phyloP scores from a whole-genome alignment of 2,329 filamentous ascomycete genomes.

The Ophiostoma sp. region DNA sequence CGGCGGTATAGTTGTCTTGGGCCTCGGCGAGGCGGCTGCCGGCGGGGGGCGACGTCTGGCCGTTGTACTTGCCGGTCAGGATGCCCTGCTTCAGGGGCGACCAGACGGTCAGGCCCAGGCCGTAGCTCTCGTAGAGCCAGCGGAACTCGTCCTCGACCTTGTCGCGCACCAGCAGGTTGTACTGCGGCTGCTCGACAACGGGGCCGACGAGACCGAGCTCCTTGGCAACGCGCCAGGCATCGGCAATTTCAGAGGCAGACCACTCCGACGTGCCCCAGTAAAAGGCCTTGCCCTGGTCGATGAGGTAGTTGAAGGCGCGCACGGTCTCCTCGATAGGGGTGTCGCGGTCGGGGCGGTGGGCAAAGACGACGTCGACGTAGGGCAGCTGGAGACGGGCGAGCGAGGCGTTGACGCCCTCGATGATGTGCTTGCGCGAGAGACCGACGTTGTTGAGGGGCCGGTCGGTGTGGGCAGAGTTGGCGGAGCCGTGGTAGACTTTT shows the following conservation, averaged over 20 bases:
- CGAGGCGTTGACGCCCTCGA: constrained; percentile 55
- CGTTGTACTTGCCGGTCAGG: constrained; percentile 60
- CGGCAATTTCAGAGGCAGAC: constrained; percentile 62
- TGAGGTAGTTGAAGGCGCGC: constrained; percentile 64
- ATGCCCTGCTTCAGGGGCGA: constrained; percentile 52
- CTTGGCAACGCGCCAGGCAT: constrained; percentile 56
- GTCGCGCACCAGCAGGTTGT: constrained; percentile 58
- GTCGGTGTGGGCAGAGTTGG: constrained; percentile 23
- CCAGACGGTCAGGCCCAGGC: constrained; percentile 53
- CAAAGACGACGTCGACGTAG: constrained; percentile 65
- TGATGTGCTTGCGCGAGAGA: constrained; percentile 55
- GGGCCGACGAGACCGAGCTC: constrained; percentile 57
- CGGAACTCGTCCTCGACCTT: constrained; percentile 57
- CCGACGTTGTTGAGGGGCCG: constrained; percentile 52
- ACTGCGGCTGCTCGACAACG: constrained; percentile 62
- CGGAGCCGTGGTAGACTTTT: constrained; percentile 35
- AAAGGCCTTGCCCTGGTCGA: constrained; percentile 61
- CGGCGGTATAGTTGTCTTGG: constrained; percentile 49
- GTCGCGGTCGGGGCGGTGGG: constrained; percentile 61
- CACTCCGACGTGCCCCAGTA: constrained; percentile 71
- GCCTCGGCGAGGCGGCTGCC: constrained; percentile 56
- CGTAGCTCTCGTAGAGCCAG: constrained; percentile 51
- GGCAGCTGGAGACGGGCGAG: constrained; percentile 52
- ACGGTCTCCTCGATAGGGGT: constrained; percentile 69
- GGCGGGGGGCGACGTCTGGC: constrained; percentile 33